These are phyloP conservation scores for Ogataea haglerorum DNA, from an alignment of 805 yeast genomes.

Conservation along the genomic window DNA sequence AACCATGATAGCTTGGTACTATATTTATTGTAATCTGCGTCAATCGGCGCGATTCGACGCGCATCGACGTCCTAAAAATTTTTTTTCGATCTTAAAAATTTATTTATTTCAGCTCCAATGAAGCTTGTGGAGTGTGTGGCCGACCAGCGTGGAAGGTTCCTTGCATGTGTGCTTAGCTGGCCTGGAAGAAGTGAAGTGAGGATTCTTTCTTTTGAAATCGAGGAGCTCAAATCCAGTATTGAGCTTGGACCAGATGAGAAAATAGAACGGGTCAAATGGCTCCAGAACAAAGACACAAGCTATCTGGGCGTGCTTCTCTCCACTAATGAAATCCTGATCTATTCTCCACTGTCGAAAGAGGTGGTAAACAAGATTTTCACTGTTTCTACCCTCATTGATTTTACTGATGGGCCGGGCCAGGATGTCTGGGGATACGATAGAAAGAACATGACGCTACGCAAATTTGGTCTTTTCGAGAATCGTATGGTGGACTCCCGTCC, in stretches of 20 bases:
- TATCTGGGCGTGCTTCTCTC: constrained; percentile 24
- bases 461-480: constrained; percentile 24
- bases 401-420: constrained; percentile 25
- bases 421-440: constrained; percentile 32
- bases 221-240: constrained; percentile 30
- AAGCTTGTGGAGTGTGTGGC: constrained; percentile 15
- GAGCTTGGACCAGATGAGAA: constrained; percentile 41
- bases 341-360: constrained; percentile 42
- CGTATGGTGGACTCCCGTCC: constrained; percentile 20
- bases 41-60: constrained; percentile 7
- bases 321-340: constrained; percentile 40
- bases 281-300: constrained; percentile 12
- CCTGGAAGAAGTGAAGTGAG: constrained; percentile 47
- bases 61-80: constrained; percentile 4
- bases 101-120: constrained; percentile 4
- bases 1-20: not conserved
- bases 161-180: constrained; percentile 37
- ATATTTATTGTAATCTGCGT: constrained; percentile 6
- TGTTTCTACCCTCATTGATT: constrained; percentile 26
- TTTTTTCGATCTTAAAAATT: constrained; percentile 3
- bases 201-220: constrained; percentile 32
- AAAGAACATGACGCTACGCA: constrained; percentile 23
- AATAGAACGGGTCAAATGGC: constrained; percentile 23
- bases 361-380: constrained; percentile 36
- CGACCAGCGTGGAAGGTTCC: constrained; percentile 19